A percentile compares a stretch with the other conserved stretches of the same genome.
These are phyloP conservation scores for Oropetium thomaeum DNA, from an alignment of 176 grass and related monocot species.

Conservation along the genomic window DNA sequence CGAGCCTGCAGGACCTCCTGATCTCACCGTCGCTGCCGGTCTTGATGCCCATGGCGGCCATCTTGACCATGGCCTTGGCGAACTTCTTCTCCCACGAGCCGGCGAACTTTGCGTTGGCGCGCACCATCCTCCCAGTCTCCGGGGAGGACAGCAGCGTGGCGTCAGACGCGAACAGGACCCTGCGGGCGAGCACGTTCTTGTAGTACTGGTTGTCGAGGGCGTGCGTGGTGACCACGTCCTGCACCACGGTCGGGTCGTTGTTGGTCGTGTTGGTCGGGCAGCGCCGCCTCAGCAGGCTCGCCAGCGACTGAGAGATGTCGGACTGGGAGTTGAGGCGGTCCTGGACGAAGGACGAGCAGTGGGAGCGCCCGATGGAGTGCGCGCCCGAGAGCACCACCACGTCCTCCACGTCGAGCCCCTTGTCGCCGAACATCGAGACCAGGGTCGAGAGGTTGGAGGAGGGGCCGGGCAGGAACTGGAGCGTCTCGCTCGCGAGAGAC, in stretches of 20 bases:
- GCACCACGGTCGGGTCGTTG: slow-evolving; percentile 6
- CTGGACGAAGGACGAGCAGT: slow-evolving; percentile 33
- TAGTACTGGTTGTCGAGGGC: slow-evolving; percentile 52
- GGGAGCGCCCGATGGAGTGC: slow-evolving; percentile 51
- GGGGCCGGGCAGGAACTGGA: neutral
- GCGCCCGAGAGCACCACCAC: slow-evolving; percentile 61
- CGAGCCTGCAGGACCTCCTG: slow-evolving; percentile 15
- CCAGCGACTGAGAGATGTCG: slow-evolving; percentile 6
- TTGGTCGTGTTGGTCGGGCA: neutral
- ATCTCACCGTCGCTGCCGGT: slow-evolving; percentile 9
- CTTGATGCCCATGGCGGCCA: slow-evolving; percentile 26
- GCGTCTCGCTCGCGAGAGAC: neutral
- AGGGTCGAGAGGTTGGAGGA: slow-evolving; percentile 8
- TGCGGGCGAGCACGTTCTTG: slow-evolving; percentile 29
- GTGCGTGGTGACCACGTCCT: neutral
- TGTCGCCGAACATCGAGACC: slow-evolving; percentile 3
- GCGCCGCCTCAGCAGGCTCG: neutral
- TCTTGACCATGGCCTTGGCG: slow-evolving; percentile 32
- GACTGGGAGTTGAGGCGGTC: slow-evolving; percentile 1
- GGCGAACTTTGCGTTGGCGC: neutral
- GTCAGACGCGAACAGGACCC: slow-evolving; percentile 46
- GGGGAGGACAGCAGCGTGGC: slow-evolving; percentile 14
- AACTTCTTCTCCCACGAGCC: slow-evolving; percentile 39
- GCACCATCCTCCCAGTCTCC: slow-evolving; percentile 13
- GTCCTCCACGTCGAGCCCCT: slow-evolving; percentile 36